Conservation (phyloP, 441 rosid species). For the Arabidopsis hybrid region DNA sequence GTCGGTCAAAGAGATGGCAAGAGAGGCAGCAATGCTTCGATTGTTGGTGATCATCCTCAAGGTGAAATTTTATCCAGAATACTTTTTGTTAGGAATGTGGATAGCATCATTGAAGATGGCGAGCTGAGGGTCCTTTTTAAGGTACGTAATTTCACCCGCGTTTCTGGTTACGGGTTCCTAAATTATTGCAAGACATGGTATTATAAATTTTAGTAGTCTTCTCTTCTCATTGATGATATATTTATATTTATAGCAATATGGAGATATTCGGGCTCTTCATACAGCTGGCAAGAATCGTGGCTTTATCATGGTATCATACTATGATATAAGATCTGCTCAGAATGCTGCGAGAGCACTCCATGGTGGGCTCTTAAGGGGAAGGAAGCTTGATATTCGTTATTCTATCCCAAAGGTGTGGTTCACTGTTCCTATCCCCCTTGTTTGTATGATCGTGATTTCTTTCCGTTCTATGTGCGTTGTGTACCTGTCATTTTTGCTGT, state of each 20-base stretch:
- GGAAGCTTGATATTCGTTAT: constrained; percentile 68
- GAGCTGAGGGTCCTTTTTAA: constrained; percentile 64
- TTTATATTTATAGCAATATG: constrained; percentile 61
- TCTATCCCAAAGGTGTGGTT: constrained; percentile 63
- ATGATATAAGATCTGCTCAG: constrained; percentile 72
- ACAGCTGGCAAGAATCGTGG: constrained; percentile 71
- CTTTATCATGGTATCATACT: constrained; percentile 66
- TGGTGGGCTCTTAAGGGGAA: constrained; percentile 55
- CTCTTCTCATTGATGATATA: constrained; percentile 32
- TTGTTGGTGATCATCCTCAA: constrained; percentile 55
- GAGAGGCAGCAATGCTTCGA: constrained; percentile 49
- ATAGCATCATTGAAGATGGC: constrained; percentile 60
- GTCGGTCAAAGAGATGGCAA: constrained; percentile 48
- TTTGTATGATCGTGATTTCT: constrained; percentile 19
- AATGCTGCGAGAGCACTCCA: constrained; percentile 68
- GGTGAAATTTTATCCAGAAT: constrained; percentile 66
- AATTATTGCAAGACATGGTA: constrained; percentile 12
- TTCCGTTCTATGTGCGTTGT: background rate
- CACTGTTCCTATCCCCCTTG: constrained; percentile 5
- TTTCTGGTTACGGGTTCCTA: constrained; percentile 16
- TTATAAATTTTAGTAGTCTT: background rate
- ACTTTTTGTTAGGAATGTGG: constrained; percentile 61
- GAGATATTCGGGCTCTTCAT: constrained; percentile 63
- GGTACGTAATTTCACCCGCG: constrained; percentile 46
- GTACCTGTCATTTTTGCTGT: constrained; percentile 22